Evolutionary conservation across 805 yeast species (phyloP), one percentile per base, ranked within the genome.

Genomic region (Teunomyces barrocoloradensis): DNA sequence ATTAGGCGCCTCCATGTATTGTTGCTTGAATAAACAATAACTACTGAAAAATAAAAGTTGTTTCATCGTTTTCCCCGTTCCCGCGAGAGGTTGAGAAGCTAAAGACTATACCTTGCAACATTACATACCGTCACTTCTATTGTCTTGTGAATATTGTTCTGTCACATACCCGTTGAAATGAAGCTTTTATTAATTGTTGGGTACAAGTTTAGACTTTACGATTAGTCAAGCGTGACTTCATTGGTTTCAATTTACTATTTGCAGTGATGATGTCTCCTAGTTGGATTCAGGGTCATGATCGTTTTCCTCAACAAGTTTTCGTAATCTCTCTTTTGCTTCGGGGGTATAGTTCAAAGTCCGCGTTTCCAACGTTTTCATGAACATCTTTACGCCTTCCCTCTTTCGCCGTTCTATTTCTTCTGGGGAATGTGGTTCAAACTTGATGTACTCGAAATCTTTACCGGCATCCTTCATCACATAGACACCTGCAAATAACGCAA

Each of bases 261-360:
- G 13, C 34, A 32, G 38, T 38, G 30, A 13, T 30, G 42, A 30
- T 13, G 27, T 34, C 18, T 29, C 13, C 10, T 39, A 25, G 25
- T 32, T 9, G 34, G 34, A 32, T 13, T 13, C 28, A 11, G 27
- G 17, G 29, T 37, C 40, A 21, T 43, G 17, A 20, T 52, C 48
- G 20, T 56, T 51, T 43, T 61, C 63, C 38, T 61, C 63, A 12
- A 64, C 43, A 15, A 56, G 42, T 50, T 54, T 57, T 42, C 46
- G 48, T 41, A 71, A 55, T 40, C 71, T 52, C 47, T 61, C 68
- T 52, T 71, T 68, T 5, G 76, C 77, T 45, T 73, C 77, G 0
- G 75, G 75, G 1, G 70, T 73, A 46, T 68, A 71, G 10, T 72
- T 72, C 57, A 73, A 61, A 1, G 76, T 69, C 25, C 71, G 50